A percentile compares a stretch with the other conserved stretches of the same genome.
Conservation (phyloP, 2,329 filamentous ascomycete species). For the Didymellaceae sp. region DNA sequence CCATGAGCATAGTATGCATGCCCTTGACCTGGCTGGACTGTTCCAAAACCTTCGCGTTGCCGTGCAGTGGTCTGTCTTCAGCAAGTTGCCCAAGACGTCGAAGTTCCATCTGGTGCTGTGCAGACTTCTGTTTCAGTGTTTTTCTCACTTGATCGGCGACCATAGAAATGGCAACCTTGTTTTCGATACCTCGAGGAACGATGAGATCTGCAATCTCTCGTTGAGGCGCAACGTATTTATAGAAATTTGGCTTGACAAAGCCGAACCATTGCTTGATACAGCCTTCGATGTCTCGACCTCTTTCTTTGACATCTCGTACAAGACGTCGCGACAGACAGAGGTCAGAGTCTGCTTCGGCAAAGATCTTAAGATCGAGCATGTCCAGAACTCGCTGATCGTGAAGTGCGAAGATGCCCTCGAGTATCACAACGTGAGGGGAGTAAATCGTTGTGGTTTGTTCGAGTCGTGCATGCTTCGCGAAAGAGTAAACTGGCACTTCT, state of each 20-base stretch:
- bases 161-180: slow-evolving; percentile 92
- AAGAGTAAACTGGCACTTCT: slow-evolving; percentile 94
- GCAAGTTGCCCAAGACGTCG: slow-evolving; percentile 75
- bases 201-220: slow-evolving; percentile 92
- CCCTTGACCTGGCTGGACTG: slow-evolving; percentile 81
- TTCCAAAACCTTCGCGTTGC: slow-evolving; percentile 75
- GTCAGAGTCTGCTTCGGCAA: slow-evolving; percentile 94
- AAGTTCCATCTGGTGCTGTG: slow-evolving; percentile 79
- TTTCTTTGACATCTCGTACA: slow-evolving; percentile 84
- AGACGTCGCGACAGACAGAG: slow-evolving; percentile 77
- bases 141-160: slow-evolving; percentile 91
- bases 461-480: slow-evolving; percentile 84
- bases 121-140: slow-evolving; percentile 85
- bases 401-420: slow-evolving; percentile 95
- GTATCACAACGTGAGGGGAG: slow-evolving; percentile 91
- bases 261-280: slow-evolving; percentile 98
- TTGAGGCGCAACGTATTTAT: slow-evolving; percentile 92
- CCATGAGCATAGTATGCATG: slow-evolving; percentile 90
- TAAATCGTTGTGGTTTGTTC: slow-evolving; percentile 87
- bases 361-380: slow-evolving; percentile 92
- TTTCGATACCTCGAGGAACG: slow-evolving; percentile 92
- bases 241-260: slow-evolving; percentile 96
- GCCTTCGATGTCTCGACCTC: slow-evolving; percentile 89
- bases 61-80: slow-evolving; percentile 73
- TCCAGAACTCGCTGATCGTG: slow-evolving; percentile 87